Percentiles rank a stretch among this genome's conserved stretches.
Evolutionary conservation across 2,329 filamentous ascomycete genomes (phyloP).

Genomic region (Bipolaris gigantea): DNA sequence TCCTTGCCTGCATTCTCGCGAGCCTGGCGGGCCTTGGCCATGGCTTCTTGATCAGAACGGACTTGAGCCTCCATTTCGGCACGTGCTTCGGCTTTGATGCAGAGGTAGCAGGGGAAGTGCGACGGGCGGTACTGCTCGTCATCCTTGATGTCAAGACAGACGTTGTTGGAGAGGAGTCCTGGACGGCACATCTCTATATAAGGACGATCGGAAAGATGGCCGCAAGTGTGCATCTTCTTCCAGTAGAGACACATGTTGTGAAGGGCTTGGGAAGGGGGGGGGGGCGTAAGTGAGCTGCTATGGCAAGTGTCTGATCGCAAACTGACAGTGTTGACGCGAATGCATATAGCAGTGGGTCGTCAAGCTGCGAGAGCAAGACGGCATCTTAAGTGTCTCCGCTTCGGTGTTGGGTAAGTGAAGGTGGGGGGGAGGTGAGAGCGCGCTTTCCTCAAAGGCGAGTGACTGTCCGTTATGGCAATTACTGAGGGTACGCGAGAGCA

Average conservation of each 20-base stretch:
- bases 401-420: not conserved
- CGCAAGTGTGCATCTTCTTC: slow-evolving; percentile 30
- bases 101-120: slow-evolving; percentile 30
- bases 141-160: slow-evolving; percentile 21
- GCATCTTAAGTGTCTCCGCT: not conserved
- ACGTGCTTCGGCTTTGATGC: slow-evolving; percentile 23
- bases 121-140: slow-evolving; percentile 14
- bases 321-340: not conserved
- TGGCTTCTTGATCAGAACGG: slow-evolving; percentile 5
- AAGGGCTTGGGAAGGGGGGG: not conserved
- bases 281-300: not conserved
- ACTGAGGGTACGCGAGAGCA: not conserved
- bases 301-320: not conserved
- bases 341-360: not conserved
- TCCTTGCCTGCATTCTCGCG: slow-evolving; percentile 13
- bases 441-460: not conserved
- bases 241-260: slow-evolving; percentile 30
- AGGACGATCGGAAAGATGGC: slow-evolving; percentile 20
- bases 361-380: not conserved
- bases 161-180: slow-evolving; percentile 24
- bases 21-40: slow-evolving; percentile 13
- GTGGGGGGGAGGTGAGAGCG: not conserved
- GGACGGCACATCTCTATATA: slow-evolving; percentile 31
- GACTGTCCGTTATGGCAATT: not conserved
- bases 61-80: slow-evolving; percentile 13